Evolutionary conservation across 2,329 filamentous ascomycete species (phyloP).

Genomic region (Pseudocercospora fijiensis): DNA sequence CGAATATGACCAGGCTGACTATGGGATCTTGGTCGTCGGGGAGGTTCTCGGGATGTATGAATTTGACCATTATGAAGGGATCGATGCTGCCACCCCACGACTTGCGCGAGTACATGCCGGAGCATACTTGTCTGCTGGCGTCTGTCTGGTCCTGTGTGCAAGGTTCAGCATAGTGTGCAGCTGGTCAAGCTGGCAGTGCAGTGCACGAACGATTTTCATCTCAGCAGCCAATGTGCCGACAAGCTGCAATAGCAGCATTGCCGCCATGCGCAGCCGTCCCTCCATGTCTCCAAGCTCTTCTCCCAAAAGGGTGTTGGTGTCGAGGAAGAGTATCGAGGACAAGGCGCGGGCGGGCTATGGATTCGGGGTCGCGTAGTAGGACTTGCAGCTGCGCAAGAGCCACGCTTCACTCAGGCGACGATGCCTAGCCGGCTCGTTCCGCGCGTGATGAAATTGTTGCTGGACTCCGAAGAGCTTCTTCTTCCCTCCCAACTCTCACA

Average conservation of each 20-base stretch:
- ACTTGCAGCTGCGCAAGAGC: not conserved
- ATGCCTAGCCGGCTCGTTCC: not conserved
- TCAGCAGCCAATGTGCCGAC: slow-evolving; percentile 32
- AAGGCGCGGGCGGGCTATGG: not conserved
- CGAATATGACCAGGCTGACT: slow-evolving; percentile 85
- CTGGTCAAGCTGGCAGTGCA: not conserved
- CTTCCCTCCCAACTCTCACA: not conserved
- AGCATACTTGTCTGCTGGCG: slow-evolving; percentile 77
- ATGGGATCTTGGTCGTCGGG: slow-evolving; percentile 67
- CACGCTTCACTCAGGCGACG: not conserved
- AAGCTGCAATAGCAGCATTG: slow-evolving; percentile 34
- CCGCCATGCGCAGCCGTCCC: slow-evolving; percentile 31
- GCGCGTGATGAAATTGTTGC: not conserved
- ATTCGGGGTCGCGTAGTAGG: not conserved
- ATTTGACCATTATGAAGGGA: slow-evolving; percentile 84
- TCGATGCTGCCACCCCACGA: slow-evolving; percentile 86
- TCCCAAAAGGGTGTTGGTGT: not conserved
- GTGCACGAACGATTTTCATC: slow-evolving; percentile 35
- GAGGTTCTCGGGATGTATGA: slow-evolving; percentile 59
- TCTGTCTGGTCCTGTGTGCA: slow-evolving; percentile 68
- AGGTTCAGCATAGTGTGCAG: slow-evolving; percentile 15
- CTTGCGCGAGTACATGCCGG: slow-evolving; percentile 89
- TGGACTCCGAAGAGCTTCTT: not conserved
- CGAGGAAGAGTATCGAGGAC: not conserved
- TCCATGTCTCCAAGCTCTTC: slow-evolving; percentile 29